Percentiles rank a stretch among this genome's conserved stretches.
phyloP scores from a whole-genome alignment of 2,329 filamentous ascomycete species.

The Alternaria sp. region DNA sequence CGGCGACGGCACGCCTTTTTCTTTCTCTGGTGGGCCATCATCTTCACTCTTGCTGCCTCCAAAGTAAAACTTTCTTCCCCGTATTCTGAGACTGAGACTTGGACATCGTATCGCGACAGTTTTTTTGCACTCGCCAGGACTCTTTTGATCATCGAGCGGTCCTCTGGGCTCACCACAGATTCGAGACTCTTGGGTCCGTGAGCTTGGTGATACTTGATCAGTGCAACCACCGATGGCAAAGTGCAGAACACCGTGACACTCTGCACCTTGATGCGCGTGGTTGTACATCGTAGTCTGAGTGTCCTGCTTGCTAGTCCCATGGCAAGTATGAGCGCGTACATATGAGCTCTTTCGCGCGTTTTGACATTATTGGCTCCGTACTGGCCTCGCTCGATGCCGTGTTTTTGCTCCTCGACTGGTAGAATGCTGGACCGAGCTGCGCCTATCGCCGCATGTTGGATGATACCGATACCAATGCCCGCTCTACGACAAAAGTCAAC shows the following conservation, averaged over 20 bases:
- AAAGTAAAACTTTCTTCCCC: background rate
- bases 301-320: conserved; percentile 19
- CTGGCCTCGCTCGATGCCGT: conserved; percentile 15
- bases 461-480: conserved; percentile 23
- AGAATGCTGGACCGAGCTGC: conserved; percentile 11
- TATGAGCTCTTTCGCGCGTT: conserved; percentile 21
- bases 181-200: conserved; percentile 17
- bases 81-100: conserved; percentile 10
- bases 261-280: conserved; percentile 7
- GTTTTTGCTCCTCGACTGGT: conserved; percentile 14
- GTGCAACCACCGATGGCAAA: conserved; percentile 14
- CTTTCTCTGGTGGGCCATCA: background rate
- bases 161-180: conserved; percentile 15
- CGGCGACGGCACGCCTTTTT: background rate
- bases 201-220: conserved; percentile 15
- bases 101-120: conserved; percentile 14
- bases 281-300: conserved; percentile 16
- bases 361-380: conserved; percentile 17
- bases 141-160: conserved; percentile 21
- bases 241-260: conserved; percentile 18
- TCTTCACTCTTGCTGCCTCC: background rate
- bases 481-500: conserved; percentile 1
- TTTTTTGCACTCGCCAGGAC: conserved; percentile 14
- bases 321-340: conserved; percentile 21
- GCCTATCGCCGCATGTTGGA: conserved; percentile 16